Evolutionary conservation across 139 green algal genomes (phyloP).

Genomic region (Zygnema cylindricum): DNA sequence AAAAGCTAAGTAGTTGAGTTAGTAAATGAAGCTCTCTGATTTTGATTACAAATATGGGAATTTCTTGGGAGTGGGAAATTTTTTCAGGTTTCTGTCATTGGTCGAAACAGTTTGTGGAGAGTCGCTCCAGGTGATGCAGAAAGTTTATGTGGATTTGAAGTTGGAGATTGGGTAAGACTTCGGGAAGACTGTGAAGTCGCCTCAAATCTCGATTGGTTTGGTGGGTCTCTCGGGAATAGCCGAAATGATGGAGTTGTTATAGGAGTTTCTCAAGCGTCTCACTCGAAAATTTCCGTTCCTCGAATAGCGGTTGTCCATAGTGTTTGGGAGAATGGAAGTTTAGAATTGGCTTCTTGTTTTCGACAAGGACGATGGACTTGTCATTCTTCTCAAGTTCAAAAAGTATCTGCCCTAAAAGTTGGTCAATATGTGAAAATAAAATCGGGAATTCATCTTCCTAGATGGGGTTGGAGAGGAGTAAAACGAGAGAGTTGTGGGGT

Average conservation of each 20-base stretch:
- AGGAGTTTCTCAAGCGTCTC: background rate
- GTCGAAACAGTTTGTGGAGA: constrained; percentile 11
- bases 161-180: constrained; percentile 37
- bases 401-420: constrained; percentile 14
- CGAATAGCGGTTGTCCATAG: constrained; percentile 36
- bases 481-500: background rate
- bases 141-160: constrained; percentile 20
- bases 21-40: too few relatives aligned
- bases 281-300: background rate
- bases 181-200: background rate
- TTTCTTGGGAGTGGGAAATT: too few relatives aligned
- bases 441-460: background rate
- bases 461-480: constrained; percentile 28
- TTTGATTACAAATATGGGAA: too few relatives aligned
- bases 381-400: constrained; percentile 23
- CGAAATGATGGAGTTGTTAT: background rate
- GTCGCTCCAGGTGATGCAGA: constrained; percentile 35
- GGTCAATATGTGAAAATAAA: constrained; percentile 29
- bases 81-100: constrained; percentile 13
- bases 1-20: too few relatives aligned
- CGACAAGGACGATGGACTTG: constrained; percentile 13
- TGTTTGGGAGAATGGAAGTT: background rate
- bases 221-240: background rate
- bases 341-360: constrained; percentile 28
- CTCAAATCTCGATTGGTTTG: background rate